These are phyloP conservation scores for Amauroascus verrucosus DNA, from an alignment of 2,329 filamentous ascomycete genomes.

Conservation along the genomic window DNA sequence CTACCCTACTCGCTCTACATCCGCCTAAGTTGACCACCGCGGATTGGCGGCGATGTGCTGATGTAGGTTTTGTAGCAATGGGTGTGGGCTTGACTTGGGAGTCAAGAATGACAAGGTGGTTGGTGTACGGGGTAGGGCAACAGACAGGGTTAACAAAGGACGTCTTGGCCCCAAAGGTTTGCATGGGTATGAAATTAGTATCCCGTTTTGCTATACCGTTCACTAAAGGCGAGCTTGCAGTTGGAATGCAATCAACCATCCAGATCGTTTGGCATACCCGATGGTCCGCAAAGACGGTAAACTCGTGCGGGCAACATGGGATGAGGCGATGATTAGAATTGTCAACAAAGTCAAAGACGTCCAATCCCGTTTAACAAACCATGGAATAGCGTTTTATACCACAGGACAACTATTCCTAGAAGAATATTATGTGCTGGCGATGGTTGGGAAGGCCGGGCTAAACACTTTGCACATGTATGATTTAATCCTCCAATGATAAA, in stretches of 20 bases:
- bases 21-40: neutral
- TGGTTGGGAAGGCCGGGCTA: conserved; percentile 32
- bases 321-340: conserved; percentile 32
- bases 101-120: conserved; percentile 30
- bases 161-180: conserved; percentile 30
- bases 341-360: conserved; percentile 25
- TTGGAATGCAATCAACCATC: conserved; percentile 23
- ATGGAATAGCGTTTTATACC: conserved; percentile 34
- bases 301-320: conserved; percentile 29
- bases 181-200: conserved; percentile 21
- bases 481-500: neutral
- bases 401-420: conserved; percentile 32
- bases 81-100: conserved; percentile 29
- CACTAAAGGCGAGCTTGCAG: conserved; percentile 14
- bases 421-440: conserved; percentile 33
- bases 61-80: conserved; percentile 22
- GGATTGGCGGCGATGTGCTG: neutral
- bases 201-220: neutral
- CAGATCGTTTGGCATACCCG: conserved; percentile 27
- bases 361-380: conserved; percentile 25
- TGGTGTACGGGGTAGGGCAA: conserved; percentile 28
- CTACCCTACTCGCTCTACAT: neutral
- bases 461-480: conserved; percentile 31
- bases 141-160: conserved; percentile 30
- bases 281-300: conserved; percentile 28